A percentile compares a stretch with the other conserved stretches of the same genome.
Evolutionary conservation across 2,329 filamentous ascomycete genomes (phyloP).

Genomic region (Thyridium curvatum): DNA sequence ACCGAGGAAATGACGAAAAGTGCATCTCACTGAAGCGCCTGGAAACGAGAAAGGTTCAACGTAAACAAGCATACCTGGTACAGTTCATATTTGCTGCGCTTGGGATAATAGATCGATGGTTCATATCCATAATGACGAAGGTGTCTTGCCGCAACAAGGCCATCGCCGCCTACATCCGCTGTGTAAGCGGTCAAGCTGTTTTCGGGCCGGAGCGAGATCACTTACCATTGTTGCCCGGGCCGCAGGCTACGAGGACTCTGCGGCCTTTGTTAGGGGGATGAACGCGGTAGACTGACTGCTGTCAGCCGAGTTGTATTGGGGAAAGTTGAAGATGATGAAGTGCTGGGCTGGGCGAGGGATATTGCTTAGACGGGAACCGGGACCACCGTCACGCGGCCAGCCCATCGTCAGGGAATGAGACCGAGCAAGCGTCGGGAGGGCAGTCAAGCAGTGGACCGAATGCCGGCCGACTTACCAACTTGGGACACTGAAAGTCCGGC

Average conservation of each 20-base stretch:
- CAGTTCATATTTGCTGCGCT: slow-evolving; percentile 82
- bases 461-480: slow-evolving; percentile 55
- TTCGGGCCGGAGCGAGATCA: slow-evolving; percentile 5
- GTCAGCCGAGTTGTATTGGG: not conserved
- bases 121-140: slow-evolving; percentile 87
- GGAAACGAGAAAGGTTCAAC: slow-evolving; percentile 2
- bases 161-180: slow-evolving; percentile 70
- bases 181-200: slow-evolving; percentile 12
- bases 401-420: not conserved
- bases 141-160: slow-evolving; percentile 88
- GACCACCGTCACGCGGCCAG: too few species aligned
- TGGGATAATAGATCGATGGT: slow-evolving; percentile 87
- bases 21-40: too few species aligned
- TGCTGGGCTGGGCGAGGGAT: not conserved
- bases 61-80: slow-evolving; percentile 57
- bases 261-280: slow-evolving; percentile 69
- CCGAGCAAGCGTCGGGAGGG: too few species aligned
- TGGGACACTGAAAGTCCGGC: slow-evolving; percentile 91
- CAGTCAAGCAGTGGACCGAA: too few species aligned
- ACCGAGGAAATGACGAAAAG: too few species aligned
- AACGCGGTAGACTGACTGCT: slow-evolving; percentile 64
- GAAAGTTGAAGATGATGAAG: not conserved
- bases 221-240: slow-evolving; percentile 68
- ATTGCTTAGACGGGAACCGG: too few species aligned
- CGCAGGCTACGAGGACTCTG: slow-evolving; percentile 81